Base-by-base conservation (phyloP, 495 filamentous ascomycete genomes). In the Hypoxylon intermedium region DNA sequence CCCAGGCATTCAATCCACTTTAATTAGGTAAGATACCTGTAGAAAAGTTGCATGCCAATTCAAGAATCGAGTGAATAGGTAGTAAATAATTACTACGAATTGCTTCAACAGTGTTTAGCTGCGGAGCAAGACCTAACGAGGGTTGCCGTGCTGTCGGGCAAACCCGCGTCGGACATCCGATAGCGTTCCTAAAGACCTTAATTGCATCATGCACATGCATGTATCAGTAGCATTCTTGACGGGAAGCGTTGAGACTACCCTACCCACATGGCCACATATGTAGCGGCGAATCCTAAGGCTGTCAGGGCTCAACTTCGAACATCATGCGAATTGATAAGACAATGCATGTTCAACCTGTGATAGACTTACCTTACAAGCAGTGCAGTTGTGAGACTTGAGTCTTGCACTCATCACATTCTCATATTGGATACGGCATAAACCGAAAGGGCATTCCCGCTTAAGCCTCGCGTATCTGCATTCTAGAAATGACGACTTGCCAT, bases 361-460 rank as follows among this genome's bases (percentile, higher is more conserved):
- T 4, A 36, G 5, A 13, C 36, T 38, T 19, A 40, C 31, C 5
- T 16, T 6, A 34, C 15, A 34, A 26, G 28, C 18, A 30, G 15
- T 7, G 37, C 20, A 16, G 13, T 28, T 21, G 33, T 58, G 36
- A 42, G 49, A 58, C 53, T 9, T 19, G 9, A 6, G 36, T 38
- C 36, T 38, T 7, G 7, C 18, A 38, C 18, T 38, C n/a, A n/a
- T n/a, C n/a, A n/a, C n/a, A n/a, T n/a, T n/a, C n/a, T n/a, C n/a
- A n/a, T n/a, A n/a, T n/a, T n/a, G n/a, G n/a, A 38, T 18, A 38
- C 15, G 24, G 24, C 5, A 38, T 38, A 38, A 2, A 7, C 13
- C 36, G 4, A 3, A 15, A 18, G 18, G 9, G 13, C 3, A 2
- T 15, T 38, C 18, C 18, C 36, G 36, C 36, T 38, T 38, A 38